Conservation (phyloP, 352 stramenopile genomes). For the Phytophthora nicotianae region DNA sequence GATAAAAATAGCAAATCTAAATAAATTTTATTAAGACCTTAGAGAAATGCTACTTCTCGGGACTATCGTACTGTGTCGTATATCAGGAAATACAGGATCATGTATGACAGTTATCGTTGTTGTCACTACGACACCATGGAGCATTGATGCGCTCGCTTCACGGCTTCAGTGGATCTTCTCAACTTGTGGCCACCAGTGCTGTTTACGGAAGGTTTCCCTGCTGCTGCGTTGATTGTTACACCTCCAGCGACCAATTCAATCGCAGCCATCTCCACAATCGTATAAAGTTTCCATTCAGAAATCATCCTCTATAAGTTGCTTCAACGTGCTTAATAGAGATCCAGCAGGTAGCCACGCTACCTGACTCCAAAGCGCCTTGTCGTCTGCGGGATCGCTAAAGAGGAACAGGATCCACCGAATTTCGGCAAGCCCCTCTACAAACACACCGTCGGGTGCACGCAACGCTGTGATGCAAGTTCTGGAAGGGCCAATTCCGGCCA, state of each 20-base stretch:
- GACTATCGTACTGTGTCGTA: too few species aligned
- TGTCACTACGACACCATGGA: background rate
- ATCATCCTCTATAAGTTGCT: background rate
- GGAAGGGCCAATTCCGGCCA: background rate
- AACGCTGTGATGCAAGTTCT: too few species aligned
- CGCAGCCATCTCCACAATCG: too few species aligned
- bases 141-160: constrained; percentile 6
- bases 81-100: background rate
- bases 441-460: background rate
- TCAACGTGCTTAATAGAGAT: background rate
- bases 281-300: background rate
- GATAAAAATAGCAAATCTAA: too few species aligned
- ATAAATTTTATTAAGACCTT: too few species aligned
- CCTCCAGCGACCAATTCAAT: background rate
- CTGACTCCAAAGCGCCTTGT: background rate
- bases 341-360: too few species aligned
- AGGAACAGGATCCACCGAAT: background rate
- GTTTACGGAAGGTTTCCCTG: constrained; percentile 8
- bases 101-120: background rate
- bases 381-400: background rate
- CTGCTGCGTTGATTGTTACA: constrained; percentile 10
- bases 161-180: constrained; percentile 20
- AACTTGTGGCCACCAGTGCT: constrained; percentile 10
- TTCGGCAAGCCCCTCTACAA: background rate
- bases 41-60: too few species aligned